Base-by-base conservation (phyloP, 106 monocot genomes). In the Phalaenopsis equestris region DNA sequence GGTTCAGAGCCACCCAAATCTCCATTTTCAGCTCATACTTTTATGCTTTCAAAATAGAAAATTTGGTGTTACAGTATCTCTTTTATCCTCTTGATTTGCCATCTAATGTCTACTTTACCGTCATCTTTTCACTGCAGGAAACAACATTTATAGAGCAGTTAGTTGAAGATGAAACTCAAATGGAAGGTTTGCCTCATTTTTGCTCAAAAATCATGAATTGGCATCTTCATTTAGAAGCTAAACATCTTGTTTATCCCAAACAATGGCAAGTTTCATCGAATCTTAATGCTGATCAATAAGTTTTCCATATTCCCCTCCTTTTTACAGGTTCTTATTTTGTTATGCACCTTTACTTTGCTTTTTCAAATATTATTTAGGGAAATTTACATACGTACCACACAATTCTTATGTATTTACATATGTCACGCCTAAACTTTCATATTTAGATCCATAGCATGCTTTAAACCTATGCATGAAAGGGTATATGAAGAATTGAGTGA, bases 141-240 rank as follows among this genome's bases (percentile, higher is more conserved):
- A 94, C 94, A 77, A 91, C 92, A 74, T 98, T 98, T 82, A 92
- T 98, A 82, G 90, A 92, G 79, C 98, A 98, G 84, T n/a, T 98
- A 65, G 86, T 98, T 85, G 94, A 94, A 86, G 98, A 94, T 87
- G 98, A 98, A 89, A 88, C 80, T 82, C 92, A 98, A 88, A 98
- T 98, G 98, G 98, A 94, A 86, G 94, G 87, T 39, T 56, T 94
- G 77, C 92, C 90, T 24, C 46, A 73, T 76, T 81, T 81, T 86
- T 98, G 98, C 83, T 87, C 91, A 57, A 85, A 47, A 58, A 91
- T 98, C 55, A 90, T 98, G 91, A 93, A 89, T 81, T 98, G 98
- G 98, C 94, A 94, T 82, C 87, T 98, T 45, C 98, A 91, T 85
- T 77, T 98, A 17, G 98, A 91, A 74, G 82, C 85, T 75, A 77